Conservation (phyloP, 306 rosid species). For the Prunus salicina region DNA sequence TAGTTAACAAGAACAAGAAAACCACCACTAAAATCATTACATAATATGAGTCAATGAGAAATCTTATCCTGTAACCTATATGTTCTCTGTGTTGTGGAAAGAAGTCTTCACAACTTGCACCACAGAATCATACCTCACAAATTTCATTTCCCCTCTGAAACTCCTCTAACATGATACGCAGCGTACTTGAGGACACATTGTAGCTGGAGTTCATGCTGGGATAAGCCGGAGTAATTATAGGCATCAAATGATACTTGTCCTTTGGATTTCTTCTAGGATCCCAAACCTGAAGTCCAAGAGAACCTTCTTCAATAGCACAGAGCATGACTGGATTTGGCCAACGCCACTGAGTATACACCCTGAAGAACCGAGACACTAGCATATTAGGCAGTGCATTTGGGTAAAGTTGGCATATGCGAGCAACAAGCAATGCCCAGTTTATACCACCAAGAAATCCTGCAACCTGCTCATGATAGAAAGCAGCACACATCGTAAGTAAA, state of each 20-base stretch:
- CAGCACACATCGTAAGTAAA: slow-evolving; percentile 23
- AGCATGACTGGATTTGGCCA: slow-evolving; percentile 99
- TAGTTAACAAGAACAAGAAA: background rate
- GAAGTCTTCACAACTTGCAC: slow-evolving; percentile 10
- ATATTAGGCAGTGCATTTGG: slow-evolving; percentile 95
- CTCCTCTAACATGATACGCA: slow-evolving; percentile 85
- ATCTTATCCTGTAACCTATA: background rate
- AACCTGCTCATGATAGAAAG: slow-evolving; percentile 60
- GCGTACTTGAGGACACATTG: slow-evolving; percentile 86
- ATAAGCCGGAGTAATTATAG: slow-evolving; percentile 98
- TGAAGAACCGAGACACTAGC: slow-evolving; percentile 91
- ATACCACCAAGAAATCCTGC: slow-evolving; percentile 98
- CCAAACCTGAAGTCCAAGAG: slow-evolving; percentile 91
- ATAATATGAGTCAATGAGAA: background rate
- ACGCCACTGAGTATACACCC: slow-evolving; percentile 93
- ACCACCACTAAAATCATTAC: background rate
- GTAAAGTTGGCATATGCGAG: slow-evolving; percentile 96
- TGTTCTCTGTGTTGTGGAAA: slow-evolving; percentile 5
- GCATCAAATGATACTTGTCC: slow-evolving; percentile 87
- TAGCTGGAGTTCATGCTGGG: slow-evolving; percentile 98
- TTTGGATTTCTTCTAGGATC: slow-evolving; percentile 92
- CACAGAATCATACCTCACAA: slow-evolving; percentile 64
- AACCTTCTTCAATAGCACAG: slow-evolving; percentile 83
- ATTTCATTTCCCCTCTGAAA: slow-evolving; percentile 91
- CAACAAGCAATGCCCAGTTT: slow-evolving; percentile 96